Evolutionary conservation across 2,329 filamentous ascomycete genomes (phyloP).

Genomic region (Atkinsonella hypoxylon): DNA sequence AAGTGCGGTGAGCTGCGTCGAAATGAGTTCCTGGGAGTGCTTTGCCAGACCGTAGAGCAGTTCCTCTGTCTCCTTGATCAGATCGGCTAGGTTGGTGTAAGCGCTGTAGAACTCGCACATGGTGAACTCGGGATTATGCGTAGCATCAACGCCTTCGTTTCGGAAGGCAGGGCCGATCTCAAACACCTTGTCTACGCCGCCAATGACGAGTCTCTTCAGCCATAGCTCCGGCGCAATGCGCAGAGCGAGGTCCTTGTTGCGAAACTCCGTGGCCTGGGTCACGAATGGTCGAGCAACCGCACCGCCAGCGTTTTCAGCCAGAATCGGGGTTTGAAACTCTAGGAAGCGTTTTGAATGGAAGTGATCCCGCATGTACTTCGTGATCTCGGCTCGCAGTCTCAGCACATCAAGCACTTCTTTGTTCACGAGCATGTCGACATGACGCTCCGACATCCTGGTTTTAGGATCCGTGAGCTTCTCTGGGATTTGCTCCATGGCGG

Average conservation of each 20-base stretch:
- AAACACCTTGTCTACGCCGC: slow-evolving; percentile 78
- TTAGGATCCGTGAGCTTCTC: slow-evolving; percentile 57
- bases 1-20: slow-evolving; percentile 32
- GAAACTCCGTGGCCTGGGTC: slow-evolving; percentile 66
- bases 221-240: slow-evolving; percentile 91
- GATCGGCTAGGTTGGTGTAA: slow-evolving; percentile 61
- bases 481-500: slow-evolving; percentile 70
- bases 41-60: slow-evolving; percentile 50
- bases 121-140: slow-evolving; percentile 94
- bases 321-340: slow-evolving; percentile 84
- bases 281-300: slow-evolving; percentile 79
- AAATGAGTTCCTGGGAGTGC: slow-evolving; percentile 35
- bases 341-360: slow-evolving; percentile 62
- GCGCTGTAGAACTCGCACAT: slow-evolving; percentile 96
- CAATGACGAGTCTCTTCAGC: slow-evolving; percentile 84
- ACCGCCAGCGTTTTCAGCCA: slow-evolving; percentile 73
- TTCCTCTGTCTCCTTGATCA: slow-evolving; percentile 65
- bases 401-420: slow-evolving; percentile 55
- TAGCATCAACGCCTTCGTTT: slow-evolving; percentile 83
- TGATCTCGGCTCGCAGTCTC: slow-evolving; percentile 61
- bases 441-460: slow-evolving; percentile 62
- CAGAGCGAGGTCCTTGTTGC: slow-evolving; percentile 58
- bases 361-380: slow-evolving; percentile 61
- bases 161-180: slow-evolving; percentile 89
- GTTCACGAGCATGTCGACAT: slow-evolving; percentile 79